Base-by-base conservation (phyloP, 1,284 basidiomycete species). In the Clitocybe nebularis region DNA sequence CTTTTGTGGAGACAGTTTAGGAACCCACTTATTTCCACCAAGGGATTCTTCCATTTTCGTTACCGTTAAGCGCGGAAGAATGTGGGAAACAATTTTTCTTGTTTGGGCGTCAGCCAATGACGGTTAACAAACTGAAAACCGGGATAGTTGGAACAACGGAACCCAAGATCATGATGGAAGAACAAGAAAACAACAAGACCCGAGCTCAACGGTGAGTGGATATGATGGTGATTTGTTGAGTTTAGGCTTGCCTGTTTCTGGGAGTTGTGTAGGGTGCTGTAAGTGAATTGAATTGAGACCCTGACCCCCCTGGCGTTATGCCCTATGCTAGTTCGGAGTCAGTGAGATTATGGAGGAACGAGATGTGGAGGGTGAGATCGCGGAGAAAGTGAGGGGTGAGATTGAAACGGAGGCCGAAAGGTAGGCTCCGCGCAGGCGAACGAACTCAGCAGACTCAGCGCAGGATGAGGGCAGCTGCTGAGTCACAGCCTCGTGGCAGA, bases 51-150 rank as follows among this genome's bases (percentile, higher is more conserved):
- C 39, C 30, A 33, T 33, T 41, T 28, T 43, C 37, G 36, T 40
- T 42, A 44, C 54, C 54, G 54, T 43, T 49, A 46, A 55, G 48
- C 46, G 52, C 54, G 54, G 54, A 49, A 36, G 30, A 43, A 38
- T 36, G 46, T 47, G 50, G 44, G 50, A 49, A 44, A 20, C n/a
- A 41, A 51, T 46, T 39, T 47, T 37, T 24, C 47, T 43, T 30
- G 37, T 41, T 48, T 44, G 14, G 46, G 46, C n/a, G 29, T 2
- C 7, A 20, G 23, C 8, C 10, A 7, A 22, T 14, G 21, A 36
- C 33, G 33, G 41, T 13, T 1, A 43, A 43, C 19, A 34, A 1
- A 23, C 26, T 36, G 34, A 20, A 43, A 22, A 29, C 41, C 34
- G 41, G 19, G 29, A 22, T 28, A 21, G 23, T 20, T n/a, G 25